Base-by-base conservation (phyloP, 345 rosid genomes). In the Aethionema arabicum region DNA sequence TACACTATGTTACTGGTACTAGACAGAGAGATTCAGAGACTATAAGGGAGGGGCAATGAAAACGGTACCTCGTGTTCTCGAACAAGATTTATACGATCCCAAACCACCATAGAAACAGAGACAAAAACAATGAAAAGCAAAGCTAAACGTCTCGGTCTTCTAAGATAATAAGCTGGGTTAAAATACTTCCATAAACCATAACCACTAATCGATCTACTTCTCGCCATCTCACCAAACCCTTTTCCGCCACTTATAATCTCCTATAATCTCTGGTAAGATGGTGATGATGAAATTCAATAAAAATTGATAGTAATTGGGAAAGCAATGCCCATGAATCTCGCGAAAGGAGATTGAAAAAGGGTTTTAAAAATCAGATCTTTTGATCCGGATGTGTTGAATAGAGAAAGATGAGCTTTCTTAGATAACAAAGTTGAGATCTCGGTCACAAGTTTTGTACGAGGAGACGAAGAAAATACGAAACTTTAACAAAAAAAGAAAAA, bases 71-170 rank as follows among this genome's bases (percentile, higher is more conserved):
- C 78, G 63, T 87, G 82, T 8, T 83, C 96, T 39, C 83, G 68
- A 48, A 85, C 54, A 70, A 92, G 91, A 70, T 86, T 82, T 33
- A 84, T 83, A 72, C 93, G 98, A 80, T 87, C 97, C 98, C 97
- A 92, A 3, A 89, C 67, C 14, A 89, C 42, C 45, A 81, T 47
- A 47, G 89, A 77, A 59, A 68, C 76, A 70, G 76, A 70, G 21
- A 92, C 81, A 55, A 92, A 92, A 35, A 73, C 73, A 33, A 92
- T 73, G 75, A 92, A 70, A 46, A 87, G 86, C 52, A 85, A 58
- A 71, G 95, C 91, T 59, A 85, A 61, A 42, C 91, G 82, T 61
- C 79, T 84, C 12, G 97, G 95, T 14, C 95, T 72, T 75, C 83
- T 82, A 27, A 89, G 81, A 68, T 85, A 92, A 77, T 77, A 84